Evolutionary conservation across 2,329 filamentous ascomycete genomes (phyloP).

Genomic region (Golovinomyces cichoracearum): DNA sequence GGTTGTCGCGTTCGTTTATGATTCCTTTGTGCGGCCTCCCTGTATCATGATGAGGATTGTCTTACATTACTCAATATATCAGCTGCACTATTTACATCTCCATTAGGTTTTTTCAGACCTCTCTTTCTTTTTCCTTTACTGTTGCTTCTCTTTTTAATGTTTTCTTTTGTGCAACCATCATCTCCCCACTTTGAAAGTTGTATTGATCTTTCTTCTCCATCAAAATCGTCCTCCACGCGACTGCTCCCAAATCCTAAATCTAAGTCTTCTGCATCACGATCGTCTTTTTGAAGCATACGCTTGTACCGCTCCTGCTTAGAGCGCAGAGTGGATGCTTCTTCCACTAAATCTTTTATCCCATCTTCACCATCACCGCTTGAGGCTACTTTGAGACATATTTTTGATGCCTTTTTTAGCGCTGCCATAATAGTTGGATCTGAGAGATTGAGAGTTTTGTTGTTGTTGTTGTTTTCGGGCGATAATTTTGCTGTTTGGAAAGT

Average conservation of each 20-base stretch:
- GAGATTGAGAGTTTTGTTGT: slow-evolving; percentile 23
- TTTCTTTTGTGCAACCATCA: slow-evolving; percentile 20
- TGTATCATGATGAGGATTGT: too few species aligned
- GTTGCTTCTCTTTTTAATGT: slow-evolving; percentile 13
- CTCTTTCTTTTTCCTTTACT: slow-evolving; percentile 37
- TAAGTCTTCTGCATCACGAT: slow-evolving; percentile 68
- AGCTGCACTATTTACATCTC: slow-evolving; percentile 49
- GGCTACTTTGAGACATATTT: slow-evolving; percentile 25
- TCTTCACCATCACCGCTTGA: slow-evolving; percentile 18
- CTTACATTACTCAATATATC: too few species aligned
- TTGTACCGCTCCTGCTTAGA: slow-evolving; percentile 42
- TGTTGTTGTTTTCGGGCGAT: slow-evolving; percentile 10
- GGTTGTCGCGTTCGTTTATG: too few species aligned
- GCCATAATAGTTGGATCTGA: slow-evolving; percentile 57
- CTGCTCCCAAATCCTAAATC: slow-evolving; percentile 86
- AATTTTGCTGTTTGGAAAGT: slow-evolving; percentile 23
- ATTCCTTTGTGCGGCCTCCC: too few species aligned
- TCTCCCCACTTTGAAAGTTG: slow-evolving; percentile 42
- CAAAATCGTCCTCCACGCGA: slow-evolving; percentile 67
- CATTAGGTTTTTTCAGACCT: slow-evolving; percentile 49
- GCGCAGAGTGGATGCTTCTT: neutral
- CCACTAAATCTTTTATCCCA: slow-evolving; percentile 14
- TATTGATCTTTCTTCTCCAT: slow-evolving; percentile 39
- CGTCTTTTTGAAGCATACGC: slow-evolving; percentile 46
- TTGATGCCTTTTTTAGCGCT: slow-evolving; percentile 61